Evolutionary conservation across 192 early-diverging fungal genomes (phyloP).

Genomic region (Podila clonocystis): DNA sequence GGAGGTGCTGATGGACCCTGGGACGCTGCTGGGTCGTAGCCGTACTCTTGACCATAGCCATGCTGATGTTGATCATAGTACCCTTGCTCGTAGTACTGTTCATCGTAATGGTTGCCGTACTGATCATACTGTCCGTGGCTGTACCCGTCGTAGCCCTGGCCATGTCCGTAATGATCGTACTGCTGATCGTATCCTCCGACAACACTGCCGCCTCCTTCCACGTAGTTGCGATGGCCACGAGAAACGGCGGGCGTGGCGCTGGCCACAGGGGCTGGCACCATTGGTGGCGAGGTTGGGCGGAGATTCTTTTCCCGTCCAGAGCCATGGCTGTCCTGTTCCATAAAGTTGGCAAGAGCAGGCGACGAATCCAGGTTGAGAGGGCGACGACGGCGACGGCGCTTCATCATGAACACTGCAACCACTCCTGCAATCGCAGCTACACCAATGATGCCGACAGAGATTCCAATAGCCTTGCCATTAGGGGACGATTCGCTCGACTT

Average conservation of each 20-base stretch:
- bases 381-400: slow-evolving; percentile 38
- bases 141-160: slow-evolving; percentile 9
- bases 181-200: slow-evolving; percentile 25
- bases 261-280: slow-evolving; percentile 17
- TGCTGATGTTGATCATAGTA: neutral
- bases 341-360: slow-evolving; percentile 12
- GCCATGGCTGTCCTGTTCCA: neutral
- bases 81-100: neutral
- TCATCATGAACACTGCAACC: slow-evolving; percentile 35
- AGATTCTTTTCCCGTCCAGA: neutral
- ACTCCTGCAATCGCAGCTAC: slow-evolving; percentile 19
- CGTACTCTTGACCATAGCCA: neutral
- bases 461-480: slow-evolving; percentile 21
- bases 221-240: slow-evolving; percentile 2
- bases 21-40: neutral
- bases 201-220: slow-evolving; percentile 12
- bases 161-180: slow-evolving; percentile 13
- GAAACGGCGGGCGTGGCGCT: slow-evolving; percentile 20
- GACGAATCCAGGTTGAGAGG: slow-evolving; percentile 25
- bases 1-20: neutral
- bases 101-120: neutral
- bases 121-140: slow-evolving; percentile 12
- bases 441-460: slow-evolving; percentile 44
- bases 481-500: neutral
- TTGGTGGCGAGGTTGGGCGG: neutral